Base-by-base conservation (phyloP, 2,329 filamentous ascomycete species). In the Apiospora hydei region DNA sequence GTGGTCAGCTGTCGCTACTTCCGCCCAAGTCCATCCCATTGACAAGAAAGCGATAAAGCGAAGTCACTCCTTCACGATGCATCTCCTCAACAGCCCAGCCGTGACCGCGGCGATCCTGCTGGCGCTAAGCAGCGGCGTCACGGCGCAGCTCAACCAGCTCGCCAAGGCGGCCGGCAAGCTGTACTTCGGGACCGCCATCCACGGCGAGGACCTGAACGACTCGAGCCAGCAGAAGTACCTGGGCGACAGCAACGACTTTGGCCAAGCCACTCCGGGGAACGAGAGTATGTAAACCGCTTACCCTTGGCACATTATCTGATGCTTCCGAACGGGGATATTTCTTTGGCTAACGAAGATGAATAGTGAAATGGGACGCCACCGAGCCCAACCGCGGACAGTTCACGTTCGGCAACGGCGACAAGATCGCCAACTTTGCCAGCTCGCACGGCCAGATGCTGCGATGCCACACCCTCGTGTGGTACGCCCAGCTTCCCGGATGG, bases 101-200 rank as follows among this genome's bases (percentile, higher is more conserved):
- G 30, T 38, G 30, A n/a, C 71, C 13, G 67, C 49, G 1, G 76
- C 79, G 66, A 77, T 75, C 66, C 77, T 72, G 70, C 75, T 73
- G 77, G 82, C 73, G 16, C 46, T 79, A 21, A 77, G 75, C 57
- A 74, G 74, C n/a, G 5, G 13, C 49, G 74, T 73, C 13, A 75
- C 77, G 3, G 81, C 76, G 34, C 83, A 85, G 73, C 84, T 90
- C 18, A 80, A 88, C 75, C 77, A 82, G 51, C 82, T 86, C 38
- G 88, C 88, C 14, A 84, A 86, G 72, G 83, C 85, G 71, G 86
- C 87, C 46, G 89, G 88, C 10, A 82, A 88, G 71, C 77, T 84
- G 73, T 92, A 91, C 82, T 91, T 91, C 71, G 90, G 90, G 71
- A 87, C 89, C 2, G 90, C 90, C 2, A 90, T 89, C 51, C 90